phyloP scores from a whole-genome alignment of 768 basidiomycete species.

The Psilocybe azurescens region DNA sequence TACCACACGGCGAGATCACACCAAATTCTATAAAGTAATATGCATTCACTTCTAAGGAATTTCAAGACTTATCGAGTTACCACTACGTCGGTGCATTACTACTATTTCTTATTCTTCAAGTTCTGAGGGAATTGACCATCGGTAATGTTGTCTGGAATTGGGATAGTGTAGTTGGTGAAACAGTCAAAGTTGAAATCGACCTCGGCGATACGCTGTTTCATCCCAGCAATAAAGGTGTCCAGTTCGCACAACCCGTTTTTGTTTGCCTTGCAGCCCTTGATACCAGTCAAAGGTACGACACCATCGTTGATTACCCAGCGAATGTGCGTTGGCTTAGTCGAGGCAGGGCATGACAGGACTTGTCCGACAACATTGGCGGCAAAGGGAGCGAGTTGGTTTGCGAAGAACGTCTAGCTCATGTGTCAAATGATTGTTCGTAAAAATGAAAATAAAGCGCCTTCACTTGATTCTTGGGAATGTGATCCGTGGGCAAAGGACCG shows the following conservation, averaged over 20 bases:
- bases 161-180: conserved; percentile 50
- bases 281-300: conserved; percentile 68
- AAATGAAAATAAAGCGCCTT: conserved; percentile 49
- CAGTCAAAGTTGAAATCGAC: conserved; percentile 73
- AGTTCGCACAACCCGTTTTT: conserved; percentile 70
- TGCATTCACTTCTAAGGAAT: no score
- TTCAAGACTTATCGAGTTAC: no score
- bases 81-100: no score
- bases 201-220: conserved; percentile 57
- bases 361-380: conserved; percentile 46
- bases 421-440: conserved; percentile 39
- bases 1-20: no score
- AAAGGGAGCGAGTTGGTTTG: conserved; percentile 39
- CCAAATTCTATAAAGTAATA: no score
- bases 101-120: no score
- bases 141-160: conserved; percentile 44
- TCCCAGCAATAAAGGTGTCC: conserved; percentile 60
- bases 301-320: conserved; percentile 79
- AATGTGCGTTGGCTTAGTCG: conserved; percentile 48
- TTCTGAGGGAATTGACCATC: conserved; percentile 36
- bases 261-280: conserved; percentile 61
- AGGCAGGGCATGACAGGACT: conserved; percentile 45
- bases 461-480: conserved; percentile 60
- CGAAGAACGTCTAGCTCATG: conserved; percentile 43
- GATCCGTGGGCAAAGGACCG: conserved; percentile 69